Conservation (phyloP, 192 early-diverging fungal species). For the Rhizophagus sp. region DNA sequence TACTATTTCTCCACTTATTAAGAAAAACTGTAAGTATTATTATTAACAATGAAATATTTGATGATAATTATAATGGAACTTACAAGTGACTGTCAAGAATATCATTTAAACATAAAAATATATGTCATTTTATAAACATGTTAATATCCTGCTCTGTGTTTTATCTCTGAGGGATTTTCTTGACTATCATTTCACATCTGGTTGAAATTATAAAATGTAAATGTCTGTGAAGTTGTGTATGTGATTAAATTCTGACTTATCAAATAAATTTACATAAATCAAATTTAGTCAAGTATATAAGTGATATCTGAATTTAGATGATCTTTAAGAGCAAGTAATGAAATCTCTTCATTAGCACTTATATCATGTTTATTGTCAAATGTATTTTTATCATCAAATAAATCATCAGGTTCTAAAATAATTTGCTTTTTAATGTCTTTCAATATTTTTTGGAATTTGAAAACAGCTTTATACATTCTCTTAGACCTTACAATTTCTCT, state of each 20-base stretch:
- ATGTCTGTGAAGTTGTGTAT: too few relatives aligned
- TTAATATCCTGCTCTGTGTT: conserved; percentile 28
- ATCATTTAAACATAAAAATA: conserved; percentile 33
- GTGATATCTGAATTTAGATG: conserved; percentile 23
- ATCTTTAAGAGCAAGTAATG: background rate
- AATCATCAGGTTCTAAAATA: conserved; percentile 3
- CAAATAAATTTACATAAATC: too few relatives aligned
- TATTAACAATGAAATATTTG: too few relatives aligned
- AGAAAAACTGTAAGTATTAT: too few relatives aligned
- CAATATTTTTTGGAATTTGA: conserved; percentile 22
- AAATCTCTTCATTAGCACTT: conserved; percentile 6
- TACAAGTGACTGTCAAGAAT: too few relatives aligned
- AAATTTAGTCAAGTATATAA: too few relatives aligned
- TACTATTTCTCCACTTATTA: too few relatives aligned
- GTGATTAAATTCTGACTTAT: conserved; percentile 2
- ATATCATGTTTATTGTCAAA: conserved; percentile 27
- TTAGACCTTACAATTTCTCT: conserved; percentile 24
- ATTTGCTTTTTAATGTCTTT: background rate
- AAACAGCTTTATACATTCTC: conserved; percentile 5
- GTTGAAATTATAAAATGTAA: conserved; percentile 15
- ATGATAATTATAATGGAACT: too few relatives aligned
- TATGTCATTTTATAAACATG: conserved; percentile 31
- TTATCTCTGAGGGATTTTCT: conserved; percentile 22
- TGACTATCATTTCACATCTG: conserved; percentile 32
- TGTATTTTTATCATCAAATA: conserved; percentile 15